These are phyloP conservation scores for Pelagomonas calceolata DNA, from an alignment of 108 stramenopile genomes.

Conservation along the genomic window DNA sequence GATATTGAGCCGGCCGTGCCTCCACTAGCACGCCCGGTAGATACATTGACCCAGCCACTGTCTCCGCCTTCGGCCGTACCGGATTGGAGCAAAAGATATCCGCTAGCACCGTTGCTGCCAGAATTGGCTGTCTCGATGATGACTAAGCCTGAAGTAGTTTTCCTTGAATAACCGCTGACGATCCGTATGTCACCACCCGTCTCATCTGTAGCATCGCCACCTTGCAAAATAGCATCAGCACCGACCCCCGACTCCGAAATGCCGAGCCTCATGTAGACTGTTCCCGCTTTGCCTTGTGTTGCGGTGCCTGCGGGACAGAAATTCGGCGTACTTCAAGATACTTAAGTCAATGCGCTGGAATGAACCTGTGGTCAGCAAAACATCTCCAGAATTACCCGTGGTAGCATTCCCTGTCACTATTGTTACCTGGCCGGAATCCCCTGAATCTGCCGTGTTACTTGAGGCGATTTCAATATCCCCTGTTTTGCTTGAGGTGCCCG, in stretches of 20 bases:
- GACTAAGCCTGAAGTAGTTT: conserved; percentile 8
- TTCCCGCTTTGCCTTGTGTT: too few species aligned
- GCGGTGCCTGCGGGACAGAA: too few species aligned
- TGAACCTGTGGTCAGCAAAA: too few species aligned
- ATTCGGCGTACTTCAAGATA: too few species aligned
- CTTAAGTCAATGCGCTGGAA: too few species aligned
- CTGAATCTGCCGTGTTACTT: too few species aligned
- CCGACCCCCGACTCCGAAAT: conserved; percentile 3
- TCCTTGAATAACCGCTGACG: background rate
- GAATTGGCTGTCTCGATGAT: conserved; percentile 10
- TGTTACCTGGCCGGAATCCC: too few species aligned
- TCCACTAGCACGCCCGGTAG: conserved; percentile 2
- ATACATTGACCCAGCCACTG: background rate
- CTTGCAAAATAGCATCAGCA: background rate
- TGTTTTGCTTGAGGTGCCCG: too few species aligned
- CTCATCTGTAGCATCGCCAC: background rate
- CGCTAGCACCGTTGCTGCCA: background rate
- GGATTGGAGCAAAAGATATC: conserved; percentile 1
- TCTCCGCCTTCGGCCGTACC: conserved; percentile 4
- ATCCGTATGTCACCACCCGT: conserved; percentile 5
- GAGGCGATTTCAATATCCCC: too few species aligned
- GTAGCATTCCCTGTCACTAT: too few species aligned
- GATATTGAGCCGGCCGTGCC: conserved; percentile 3
- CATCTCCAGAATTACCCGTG: too few species aligned
- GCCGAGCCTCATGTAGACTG: too few species aligned